Evolutionary conservation across 345 rosid species (phyloP), one percentile per base, ranked within the genome.

Genomic region (Pseudoturritis turrita): DNA sequence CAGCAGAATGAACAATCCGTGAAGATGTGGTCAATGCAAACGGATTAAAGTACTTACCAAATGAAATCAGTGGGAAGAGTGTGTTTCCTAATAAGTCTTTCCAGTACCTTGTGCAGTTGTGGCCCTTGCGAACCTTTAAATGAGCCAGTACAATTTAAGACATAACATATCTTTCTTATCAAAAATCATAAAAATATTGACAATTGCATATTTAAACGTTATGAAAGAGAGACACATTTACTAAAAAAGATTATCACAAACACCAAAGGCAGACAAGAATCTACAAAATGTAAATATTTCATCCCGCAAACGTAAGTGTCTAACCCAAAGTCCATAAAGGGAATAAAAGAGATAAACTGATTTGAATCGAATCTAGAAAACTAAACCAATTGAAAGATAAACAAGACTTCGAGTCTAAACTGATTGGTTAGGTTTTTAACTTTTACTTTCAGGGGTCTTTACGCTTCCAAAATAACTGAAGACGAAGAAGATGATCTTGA

Each of bases 61-160:
- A 94, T 86, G 59, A 94, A 94, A 37, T 91, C 95, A 84, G 88
- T 94, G 52, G 98, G 98, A 69, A 91, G 97, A 4, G 96, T 91
- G 49, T 81, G 91, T 72, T 94, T 97, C 23, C 96, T 96, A 10
- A 97, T 91, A 36, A 94, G 86, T 75, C 87, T 86, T 82, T 91
- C 95, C 74, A 94, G 75, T 47, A 84, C 82, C 62, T 82, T 88
- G 81, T 94, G 98, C 78, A 91, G 26, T 76, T 94, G 98, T 10
- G 90, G 89, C 59, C 92, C 97, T 82, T 89, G 97, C 12, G 93
- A 77, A 78, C 96, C 98, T 94, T 75, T 68, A n/a, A 63, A 53
- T 11, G 21, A n/a, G n/a, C n/a, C n/a, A n/a, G n/a, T n/a, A n/a
- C n/a, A n/a, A n/a, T n/a, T n/a, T n/a, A n/a, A n/a, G n/a, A n/a